Base-by-base conservation (phyloP, 179 eudicot species). In the Silene vulgaris region DNA sequence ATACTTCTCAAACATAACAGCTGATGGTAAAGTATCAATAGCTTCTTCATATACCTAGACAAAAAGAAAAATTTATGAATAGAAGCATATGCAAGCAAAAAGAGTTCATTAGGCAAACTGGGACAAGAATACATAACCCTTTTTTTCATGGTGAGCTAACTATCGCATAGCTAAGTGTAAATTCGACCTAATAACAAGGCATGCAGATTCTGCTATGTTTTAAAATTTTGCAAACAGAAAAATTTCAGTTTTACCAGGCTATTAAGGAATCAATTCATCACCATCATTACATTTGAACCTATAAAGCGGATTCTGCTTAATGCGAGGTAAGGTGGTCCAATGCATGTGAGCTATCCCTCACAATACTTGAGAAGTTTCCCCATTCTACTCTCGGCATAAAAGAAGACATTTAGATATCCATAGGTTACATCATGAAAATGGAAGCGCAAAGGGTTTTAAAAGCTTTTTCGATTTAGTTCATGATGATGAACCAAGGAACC, bases 11-110 rank as follows among this genome's bases (percentile, higher is more conserved):
- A 87, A 87, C 90, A 93, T 86, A 57, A 7, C 35, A 65, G 78
- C 79, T 62, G 92, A 83, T 76, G 97, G 91, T 74, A 81, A 5
- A 69, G 67, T 62, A 37, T 81, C 66, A 69, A 89, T 64, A 76
- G 91, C 98, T 78, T 89, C 91, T 72, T 91, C 96, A 85, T 89
- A 93, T 60, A 91, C 88, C 98, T 93, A 77, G 13, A 75, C 45
- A 56, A 32, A 70, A n/a, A 17, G 52, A 60, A 29, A 40, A 11
- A 26, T 11, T 54, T 20, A 21, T 20, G 40, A 20, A 62, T 29
- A 72, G 12, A 28, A 48, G 12, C 35, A 68, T 40, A 40, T 59
- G 48, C 37, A 69, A 45, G 20, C 7, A 23, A n/a, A 72, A 16
- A 20, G 35, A 54, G 59, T 56, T 60, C 56, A 67, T 14, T 21